Evolutionary conservation across 2,329 filamentous ascomycete species (phyloP).

Genomic region (Cucurbitaria berberidis): DNA sequence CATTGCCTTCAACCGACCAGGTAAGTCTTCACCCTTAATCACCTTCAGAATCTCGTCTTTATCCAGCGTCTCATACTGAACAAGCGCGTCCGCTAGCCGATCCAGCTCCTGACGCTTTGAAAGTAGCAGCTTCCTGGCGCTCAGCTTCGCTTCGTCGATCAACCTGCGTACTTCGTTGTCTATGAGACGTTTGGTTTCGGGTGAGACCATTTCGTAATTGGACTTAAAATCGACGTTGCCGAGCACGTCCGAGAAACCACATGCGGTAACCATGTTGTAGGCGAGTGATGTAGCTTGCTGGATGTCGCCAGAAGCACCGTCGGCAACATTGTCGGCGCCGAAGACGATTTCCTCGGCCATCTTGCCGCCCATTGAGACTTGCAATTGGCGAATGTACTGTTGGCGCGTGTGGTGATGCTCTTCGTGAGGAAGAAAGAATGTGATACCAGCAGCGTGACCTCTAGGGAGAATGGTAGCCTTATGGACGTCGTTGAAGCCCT

Average conservation of each 20-base stretch:
- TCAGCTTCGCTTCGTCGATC: conserved; percentile 79
- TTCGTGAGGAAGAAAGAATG: conserved; percentile 87
- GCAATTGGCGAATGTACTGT: conserved; percentile 81
- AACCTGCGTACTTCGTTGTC: conserved; percentile 86
- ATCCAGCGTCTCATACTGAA: conserved; percentile 92
- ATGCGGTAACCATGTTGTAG: conserved; percentile 84
- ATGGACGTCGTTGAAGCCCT: conserved; percentile 79
- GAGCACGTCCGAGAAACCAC: conserved; percentile 86
- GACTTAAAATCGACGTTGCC: conserved; percentile 88
- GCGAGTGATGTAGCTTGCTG: conserved; percentile 80
- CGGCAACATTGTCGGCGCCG: conserved; percentile 88
- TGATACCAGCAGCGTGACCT: conserved; percentile 84
- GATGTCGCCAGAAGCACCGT: conserved; percentile 84
- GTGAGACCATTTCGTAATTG: conserved; percentile 81
- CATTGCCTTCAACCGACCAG: conserved; percentile 66
- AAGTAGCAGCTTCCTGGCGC: conserved; percentile 73
- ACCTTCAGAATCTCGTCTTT: conserved; percentile 90
- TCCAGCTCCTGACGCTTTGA: conserved; percentile 85
- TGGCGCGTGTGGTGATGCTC: conserved; percentile 80
- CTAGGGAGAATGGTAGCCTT: conserved; percentile 97
- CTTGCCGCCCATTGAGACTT: conserved; percentile 83
- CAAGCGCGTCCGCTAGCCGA: conserved; percentile 81
- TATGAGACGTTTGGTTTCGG: conserved; percentile 84
- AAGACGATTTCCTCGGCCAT: conserved; percentile 91
- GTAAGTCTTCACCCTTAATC: conserved; percentile 81